Evolutionary conservation across 202 grass and related monocot genomes (phyloP), one percentile per base, ranked within the genome.

Genomic region (Brachypodium distachyon): DNA sequence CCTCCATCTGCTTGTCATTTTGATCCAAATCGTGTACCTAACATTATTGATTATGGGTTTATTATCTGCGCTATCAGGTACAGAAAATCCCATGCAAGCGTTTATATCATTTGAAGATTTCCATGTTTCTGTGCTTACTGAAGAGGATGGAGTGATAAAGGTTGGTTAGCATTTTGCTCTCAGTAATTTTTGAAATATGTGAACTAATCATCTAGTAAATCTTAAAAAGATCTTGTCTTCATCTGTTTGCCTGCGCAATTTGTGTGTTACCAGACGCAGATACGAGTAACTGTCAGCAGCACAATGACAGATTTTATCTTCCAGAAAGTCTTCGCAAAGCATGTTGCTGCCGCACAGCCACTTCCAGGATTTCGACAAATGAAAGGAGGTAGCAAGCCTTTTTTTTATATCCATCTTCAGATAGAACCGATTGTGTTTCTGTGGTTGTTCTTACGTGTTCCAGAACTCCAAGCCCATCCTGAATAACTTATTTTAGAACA

Each of bases 311-410:
- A 63, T 31, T 69, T 73, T 57, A 58, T 79, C 55, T 93, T 85
- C 33, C 84, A 90, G 19, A 57, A 72, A 73, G 87, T 85, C 65
- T 93, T 93, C n/a, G 80, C 31, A 31, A 87, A 87, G 73, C 77
- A 55, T 62, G 50, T 85, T 82, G 81, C 81, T 2, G 84, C 81
- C 7, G 90, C 90, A 32, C 90, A 90, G 34, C 90, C 90, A 76
- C 82, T 93, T 82, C 90, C 87, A 51, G 90, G 90, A 57, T 93
- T 93, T 67, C 90, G 84, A 58, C 54, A 63, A 63, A 50, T 87
- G 84, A 90, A 90, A 82, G 90, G 90, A 82, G 90, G 90, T 67
- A 46, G 5, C 52, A 53, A 54, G 3, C 26, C 8, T 50, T 50
- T 61, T 12, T 47, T 79, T 67, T 65, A 5, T 83, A 25, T 79